Evolutionary conservation across 192 early-diverging fungal species (phyloP).

Genomic region (Linnemannia exigua): DNA sequence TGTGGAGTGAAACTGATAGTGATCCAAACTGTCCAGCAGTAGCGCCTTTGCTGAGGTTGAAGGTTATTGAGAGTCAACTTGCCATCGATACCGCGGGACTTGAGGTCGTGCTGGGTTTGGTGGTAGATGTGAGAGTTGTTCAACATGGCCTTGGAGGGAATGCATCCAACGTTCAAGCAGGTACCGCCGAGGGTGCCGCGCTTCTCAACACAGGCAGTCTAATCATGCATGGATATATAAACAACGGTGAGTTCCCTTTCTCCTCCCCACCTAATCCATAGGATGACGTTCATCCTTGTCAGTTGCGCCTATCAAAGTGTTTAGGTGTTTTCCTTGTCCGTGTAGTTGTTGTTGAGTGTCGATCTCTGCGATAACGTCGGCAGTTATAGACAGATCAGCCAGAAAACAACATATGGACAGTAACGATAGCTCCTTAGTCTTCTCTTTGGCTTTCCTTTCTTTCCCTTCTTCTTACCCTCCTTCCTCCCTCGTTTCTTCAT

Average conservation of each 20-base stretch:
- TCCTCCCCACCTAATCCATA: background rate
- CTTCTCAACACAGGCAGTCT: constrained; percentile 97
- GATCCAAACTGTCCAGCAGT: background rate
- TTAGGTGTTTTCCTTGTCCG: background rate
- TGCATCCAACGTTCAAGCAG: constrained; percentile 99
- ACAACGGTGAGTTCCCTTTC: background rate
- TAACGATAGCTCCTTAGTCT: too few species aligned
- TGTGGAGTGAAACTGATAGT: too few species aligned
- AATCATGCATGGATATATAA: constrained; percentile 11
- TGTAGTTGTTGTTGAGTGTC: background rate
- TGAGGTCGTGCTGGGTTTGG: constrained; percentile 91
- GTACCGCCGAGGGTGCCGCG: constrained; percentile 97
- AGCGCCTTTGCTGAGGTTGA: background rate
- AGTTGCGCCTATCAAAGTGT: background rate
- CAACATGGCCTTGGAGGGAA: constrained; percentile 98
- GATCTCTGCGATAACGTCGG: background rate
- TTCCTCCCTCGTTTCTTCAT: too few species aligned
- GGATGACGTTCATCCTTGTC: constrained; percentile 2
- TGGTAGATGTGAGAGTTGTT: constrained; percentile 99
- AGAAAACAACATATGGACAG: background rate
- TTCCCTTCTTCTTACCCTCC: too few species aligned
- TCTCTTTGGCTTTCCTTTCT: too few species aligned
- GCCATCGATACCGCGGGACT: constrained; percentile 94
- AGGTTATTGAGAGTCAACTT: constrained; percentile 10
- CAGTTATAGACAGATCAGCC: background rate